Evolutionary conservation across 371 early-diverging fungal genomes (phyloP), one percentile per base, ranked within the genome.

Genomic region (Mortierella sp.): DNA sequence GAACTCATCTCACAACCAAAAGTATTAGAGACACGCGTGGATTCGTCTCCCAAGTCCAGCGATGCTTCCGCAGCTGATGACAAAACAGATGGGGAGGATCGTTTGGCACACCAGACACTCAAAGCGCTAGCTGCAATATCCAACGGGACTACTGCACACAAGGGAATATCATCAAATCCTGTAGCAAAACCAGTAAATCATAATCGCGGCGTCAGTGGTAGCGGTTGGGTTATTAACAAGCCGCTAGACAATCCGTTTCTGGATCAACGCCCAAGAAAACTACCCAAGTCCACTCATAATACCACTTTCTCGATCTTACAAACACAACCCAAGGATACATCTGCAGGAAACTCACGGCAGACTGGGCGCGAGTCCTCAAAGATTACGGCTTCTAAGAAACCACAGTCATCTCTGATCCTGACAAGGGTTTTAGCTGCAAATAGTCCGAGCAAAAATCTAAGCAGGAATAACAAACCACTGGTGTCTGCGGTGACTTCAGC

Each of bases 351-450:
- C 19, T 32, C 37, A 29, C 51, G 29, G 47, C 29, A 23, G 34
- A 23, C 2, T 35, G 19, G 6, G 22, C 60, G 15, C 22, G 26
- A 4, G 17, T 4, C n/a, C 15, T 34, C 34, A 19, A 19, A 17
- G 57, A 31, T 0, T 34, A n/a, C 17, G 8, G 53, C 15, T 12
- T 2, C 53, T 2, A 28, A 17, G 42, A 55, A 13, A 32, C 69
- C 1, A 29, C 45, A 15, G 13, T 15, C n/a, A 19, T 28, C 47
- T 5, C 45, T 61, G 6, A 34, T 45, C 12, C 32, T 66, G 22
- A 72, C 66, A 43, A 65, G 66, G 10, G 72, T 72, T 3, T 34
- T 72, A 17, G 61, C 72, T 7, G 45, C 45, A 28, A 72, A 72
- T 47, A 53, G 45, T 17, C 55, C 35, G 1, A 19, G n/a, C 17